phyloP scores from a whole-genome alignment of 257 asterid species.

The Penstemon barbatus region DNA sequence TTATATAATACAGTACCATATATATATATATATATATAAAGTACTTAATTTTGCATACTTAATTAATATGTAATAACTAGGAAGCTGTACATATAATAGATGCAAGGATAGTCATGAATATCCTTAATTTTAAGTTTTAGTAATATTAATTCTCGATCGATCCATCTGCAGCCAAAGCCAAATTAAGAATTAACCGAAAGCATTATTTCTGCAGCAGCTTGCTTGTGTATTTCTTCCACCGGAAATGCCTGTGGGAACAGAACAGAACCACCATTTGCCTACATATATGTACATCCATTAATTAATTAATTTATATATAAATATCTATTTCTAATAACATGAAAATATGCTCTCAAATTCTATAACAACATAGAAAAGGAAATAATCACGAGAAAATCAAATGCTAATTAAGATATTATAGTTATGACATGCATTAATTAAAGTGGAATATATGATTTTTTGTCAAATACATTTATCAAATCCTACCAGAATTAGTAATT shows the following conservation, averaged over 20 bases:
- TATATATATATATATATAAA: too few relatives aligned
- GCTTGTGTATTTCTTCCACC: slow-evolving; percentile 64
- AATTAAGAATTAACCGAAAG: slow-evolving; percentile 42
- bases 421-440: too few relatives aligned
- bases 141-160: too few relatives aligned
- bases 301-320: not conserved
- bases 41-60: not conserved
- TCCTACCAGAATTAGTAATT: too few relatives aligned
- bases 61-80: not conserved
- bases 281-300: not conserved
- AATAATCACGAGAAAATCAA: too few relatives aligned
- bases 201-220: slow-evolving; percentile 66
- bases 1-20: too few relatives aligned
- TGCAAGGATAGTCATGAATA: slow-evolving; percentile 1
- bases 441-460: too few relatives aligned
- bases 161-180: slow-evolving; percentile 2
- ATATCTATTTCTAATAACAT: not conserved
- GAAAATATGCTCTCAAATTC: too few relatives aligned
- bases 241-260: slow-evolving; percentile 40
- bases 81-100: not conserved
- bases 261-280: slow-evolving; percentile 50
- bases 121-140: not conserved
- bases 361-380: too few relatives aligned
- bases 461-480: too few relatives aligned
- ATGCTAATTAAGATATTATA: too few relatives aligned